A percentile compares a stretch with the other conserved stretches of the same genome.
These are phyloP conservation scores for Kernera saxatilis DNA, from an alignment of 345 rosid species.

Conservation along the genomic window DNA sequence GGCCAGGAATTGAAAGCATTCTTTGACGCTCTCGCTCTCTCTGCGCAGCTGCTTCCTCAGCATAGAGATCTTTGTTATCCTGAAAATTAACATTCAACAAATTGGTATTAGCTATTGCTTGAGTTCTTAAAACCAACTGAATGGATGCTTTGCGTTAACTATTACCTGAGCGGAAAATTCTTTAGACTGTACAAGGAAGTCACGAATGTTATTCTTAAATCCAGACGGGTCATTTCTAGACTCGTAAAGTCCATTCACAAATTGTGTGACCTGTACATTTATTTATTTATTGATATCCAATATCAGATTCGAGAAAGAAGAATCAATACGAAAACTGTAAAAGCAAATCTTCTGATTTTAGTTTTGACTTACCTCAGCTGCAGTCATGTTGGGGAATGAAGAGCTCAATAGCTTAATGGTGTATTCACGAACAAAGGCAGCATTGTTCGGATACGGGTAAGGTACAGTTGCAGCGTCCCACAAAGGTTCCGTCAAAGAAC, in stretches of 20 bases:
- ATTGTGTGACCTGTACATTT: slow-evolving; percentile 67
- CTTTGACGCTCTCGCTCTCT: slow-evolving; percentile 64
- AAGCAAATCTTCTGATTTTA: neutral
- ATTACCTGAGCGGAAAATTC: slow-evolving; percentile 87
- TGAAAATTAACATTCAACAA: slow-evolving; percentile 20
- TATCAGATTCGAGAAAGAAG: slow-evolving; percentile 6
- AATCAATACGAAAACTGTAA: neutral
- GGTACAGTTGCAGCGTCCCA: slow-evolving; percentile 83
- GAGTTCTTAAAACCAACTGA: neutral
- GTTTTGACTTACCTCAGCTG: slow-evolving; percentile 52
- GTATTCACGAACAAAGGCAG: slow-evolving; percentile 77
- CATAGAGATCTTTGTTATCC: slow-evolving; percentile 85
- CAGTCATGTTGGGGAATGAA: slow-evolving; percentile 96
- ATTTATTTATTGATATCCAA: neutral
- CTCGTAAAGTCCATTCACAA: slow-evolving; percentile 80
- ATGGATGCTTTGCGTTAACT: too few relatives aligned
- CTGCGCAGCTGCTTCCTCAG: slow-evolving; percentile 79
- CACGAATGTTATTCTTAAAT: slow-evolving; percentile 86
- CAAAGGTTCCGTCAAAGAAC: slow-evolving; percentile 76
- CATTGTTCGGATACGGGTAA: slow-evolving; percentile 71
- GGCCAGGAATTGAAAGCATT: slow-evolving; percentile 79
- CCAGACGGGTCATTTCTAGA: slow-evolving; percentile 72
- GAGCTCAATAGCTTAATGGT: slow-evolving; percentile 86
- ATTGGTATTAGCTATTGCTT: neutral
- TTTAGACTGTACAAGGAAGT: slow-evolving; percentile 87